Conservation (phyloP, 116 monocot genomes). For the Papilionanthe hybrid region DNA sequence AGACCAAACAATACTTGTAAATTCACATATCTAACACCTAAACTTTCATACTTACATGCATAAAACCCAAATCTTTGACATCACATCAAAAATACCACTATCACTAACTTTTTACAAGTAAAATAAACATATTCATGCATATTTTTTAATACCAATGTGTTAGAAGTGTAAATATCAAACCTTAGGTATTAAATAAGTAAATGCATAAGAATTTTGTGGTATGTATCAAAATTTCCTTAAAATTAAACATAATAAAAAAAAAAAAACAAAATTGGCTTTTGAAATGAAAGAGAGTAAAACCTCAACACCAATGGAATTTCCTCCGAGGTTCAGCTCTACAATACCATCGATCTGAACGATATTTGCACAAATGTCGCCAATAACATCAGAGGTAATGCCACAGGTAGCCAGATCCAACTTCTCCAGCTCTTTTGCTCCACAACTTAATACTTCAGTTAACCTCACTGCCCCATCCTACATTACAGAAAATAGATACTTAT, state of each 20-base stretch:
- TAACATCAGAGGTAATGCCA: conserved; percentile 38
- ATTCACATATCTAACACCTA: too few species aligned
- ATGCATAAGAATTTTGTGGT: too few species aligned
- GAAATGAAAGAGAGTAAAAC: conserved; percentile 22
- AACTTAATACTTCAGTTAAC: conserved; percentile 47
- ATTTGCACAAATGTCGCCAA: conserved; percentile 42
- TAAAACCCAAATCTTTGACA: too few species aligned
- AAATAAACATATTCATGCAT: too few species aligned
- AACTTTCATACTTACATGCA: too few species aligned
- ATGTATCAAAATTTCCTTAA: too few species aligned
- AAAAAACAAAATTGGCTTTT: neutral
- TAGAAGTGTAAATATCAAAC: too few species aligned
- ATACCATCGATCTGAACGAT: conserved; percentile 33
- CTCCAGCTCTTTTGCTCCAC: conserved; percentile 58
- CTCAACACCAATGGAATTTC: conserved; percentile 63
- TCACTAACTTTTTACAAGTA: too few species aligned
- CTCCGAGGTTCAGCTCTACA: conserved; percentile 64
- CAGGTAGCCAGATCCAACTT: conserved; percentile 83
- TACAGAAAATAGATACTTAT: neutral
- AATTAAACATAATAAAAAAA: neutral
- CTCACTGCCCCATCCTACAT: conserved; percentile 55
- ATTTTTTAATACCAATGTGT: too few species aligned
- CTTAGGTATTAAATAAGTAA: too few species aligned
- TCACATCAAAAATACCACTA: too few species aligned
- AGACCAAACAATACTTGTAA: too few species aligned